Evolutionary conservation across 768 basidiomycete genomes (phyloP).

Genomic region (Pholiota conissans): DNA sequence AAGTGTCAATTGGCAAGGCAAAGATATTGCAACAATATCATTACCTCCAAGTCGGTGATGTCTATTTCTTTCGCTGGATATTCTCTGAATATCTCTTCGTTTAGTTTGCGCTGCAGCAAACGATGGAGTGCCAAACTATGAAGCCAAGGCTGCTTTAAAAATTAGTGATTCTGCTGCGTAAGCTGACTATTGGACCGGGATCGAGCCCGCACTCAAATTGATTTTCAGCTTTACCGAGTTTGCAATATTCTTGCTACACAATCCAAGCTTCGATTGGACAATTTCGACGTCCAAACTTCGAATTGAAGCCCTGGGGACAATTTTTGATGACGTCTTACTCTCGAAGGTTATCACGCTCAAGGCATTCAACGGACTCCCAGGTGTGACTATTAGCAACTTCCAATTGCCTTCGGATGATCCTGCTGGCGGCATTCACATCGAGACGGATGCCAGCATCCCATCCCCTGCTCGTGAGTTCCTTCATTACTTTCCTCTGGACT

Average conservation of each 20-base stretch:
- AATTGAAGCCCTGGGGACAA: conserved; percentile 64
- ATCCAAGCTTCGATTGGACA: conserved; percentile 65
- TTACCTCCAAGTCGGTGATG: conserved; percentile 52
- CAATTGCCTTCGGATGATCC: conserved; percentile 67
- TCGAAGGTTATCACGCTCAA: conserved; percentile 62
- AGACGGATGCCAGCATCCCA: conserved; percentile 65
- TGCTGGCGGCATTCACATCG: conserved; percentile 69
- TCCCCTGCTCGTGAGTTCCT: conserved; percentile 61
- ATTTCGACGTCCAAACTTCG: conserved; percentile 66
- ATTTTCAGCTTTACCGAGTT: conserved; percentile 56
- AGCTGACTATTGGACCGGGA: conserved; percentile 17
- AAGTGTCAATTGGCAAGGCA: conserved; percentile 64
- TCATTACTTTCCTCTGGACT: conserved; percentile 15
- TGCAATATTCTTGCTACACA: conserved; percentile 65
- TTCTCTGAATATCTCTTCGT: background rate
- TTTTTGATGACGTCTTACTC: conserved; percentile 64
- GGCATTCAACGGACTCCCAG: conserved; percentile 71
- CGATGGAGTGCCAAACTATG: conserved; percentile 63
- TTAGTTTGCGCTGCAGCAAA: conserved; percentile 70
- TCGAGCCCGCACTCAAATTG: background rate
- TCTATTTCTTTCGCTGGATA: background rate
- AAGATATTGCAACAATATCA: conserved; percentile 60
- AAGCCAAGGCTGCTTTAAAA: conserved; percentile 47
- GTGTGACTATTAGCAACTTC: conserved; percentile 72
- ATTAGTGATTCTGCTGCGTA: conserved; percentile 55